A percentile compares a stretch with the other conserved stretches of the same genome.
These are phyloP conservation scores for Gamsiella multidivaricata DNA, from an alignment of 192 early-diverging fungal species.

Conservation along the genomic window DNA sequence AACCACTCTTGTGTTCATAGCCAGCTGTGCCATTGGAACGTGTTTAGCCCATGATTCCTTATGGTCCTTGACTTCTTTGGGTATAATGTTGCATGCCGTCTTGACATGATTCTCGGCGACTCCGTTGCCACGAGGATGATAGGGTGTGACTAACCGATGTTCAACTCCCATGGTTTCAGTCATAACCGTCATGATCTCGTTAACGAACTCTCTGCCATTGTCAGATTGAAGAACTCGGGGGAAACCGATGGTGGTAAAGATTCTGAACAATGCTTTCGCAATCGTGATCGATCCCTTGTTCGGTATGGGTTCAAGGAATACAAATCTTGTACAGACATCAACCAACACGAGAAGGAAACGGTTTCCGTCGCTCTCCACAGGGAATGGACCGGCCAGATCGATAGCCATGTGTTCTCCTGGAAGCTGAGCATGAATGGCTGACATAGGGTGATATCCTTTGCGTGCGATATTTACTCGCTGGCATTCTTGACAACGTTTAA, in stretches of 20 bases:
- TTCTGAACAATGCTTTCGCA: neutral
- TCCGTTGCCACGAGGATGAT: constrained; percentile 60
- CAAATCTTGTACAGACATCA: constrained; percentile 41
- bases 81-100: constrained; percentile 26
- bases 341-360: constrained; percentile 19
- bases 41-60: constrained; percentile 41
- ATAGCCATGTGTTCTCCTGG: constrained; percentile 27
- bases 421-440: constrained; percentile 7
- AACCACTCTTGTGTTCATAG: constrained; percentile 44
- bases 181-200: constrained; percentile 32
- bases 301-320: constrained; percentile 19
- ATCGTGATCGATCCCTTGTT: constrained; percentile 28
- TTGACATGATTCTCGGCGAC: constrained; percentile 55
- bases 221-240: constrained; percentile 30
- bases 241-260: constrained; percentile 27
- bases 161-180: constrained; percentile 23
- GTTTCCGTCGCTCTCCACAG: constrained; percentile 1
- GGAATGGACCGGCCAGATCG: constrained; percentile 32
- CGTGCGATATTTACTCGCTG: constrained; percentile 30
- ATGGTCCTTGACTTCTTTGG: constrained; percentile 30
- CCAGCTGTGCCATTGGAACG: constrained; percentile 48
- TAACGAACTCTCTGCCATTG: constrained; percentile 61
- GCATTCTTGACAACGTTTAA: constrained; percentile 29
- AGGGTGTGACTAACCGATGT: constrained; percentile 50
- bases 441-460: constrained; percentile 43